Base-by-base conservation (phyloP, 768 basidiomycete species). In the Cubamyces sp. region DNA sequence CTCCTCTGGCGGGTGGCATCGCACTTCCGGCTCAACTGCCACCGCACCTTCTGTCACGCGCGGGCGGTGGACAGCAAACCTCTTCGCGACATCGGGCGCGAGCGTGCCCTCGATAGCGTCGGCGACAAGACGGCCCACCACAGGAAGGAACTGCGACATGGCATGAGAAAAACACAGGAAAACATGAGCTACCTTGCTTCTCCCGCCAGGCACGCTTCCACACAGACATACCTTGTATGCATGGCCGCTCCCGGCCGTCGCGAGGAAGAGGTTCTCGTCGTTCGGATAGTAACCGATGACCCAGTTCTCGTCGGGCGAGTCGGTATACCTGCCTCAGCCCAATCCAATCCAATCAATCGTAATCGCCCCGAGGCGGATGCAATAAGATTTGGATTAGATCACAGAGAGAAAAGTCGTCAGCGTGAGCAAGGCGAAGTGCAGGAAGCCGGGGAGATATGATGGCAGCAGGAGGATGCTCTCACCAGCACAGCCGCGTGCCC, bases 401-500 rank as follows among this genome's bases (percentile, higher is more conserved):
- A 5, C 6, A 34, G 34, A 34, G 34, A 34, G 34, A 11, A 34
- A 7, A 3, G 8, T 34, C 34, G 9, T 34, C 34, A 34, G 34
- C 34, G 11, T 7, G 34, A 34, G 34, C 5, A 6, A 9, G 6
- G 9, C 34, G 34, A 34, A 34, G 9, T 5, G 9, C 6, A 9
- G 11, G 9, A 9, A 34, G 34, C 34, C 9, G 34, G 34, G 11
- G 34, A 5, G 34, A 7, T 1, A 11, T 34, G 34, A 34, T 34
- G 34, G 11, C 34, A 34, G 26, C 15, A 5, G 28, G 6, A 21
- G n/a, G 21, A 25, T 28, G 26, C 23, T 73, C 84, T 72, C 70
- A 92, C 96, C 96, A 98, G 76, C 96, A 98, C 64, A 98, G 74
- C 61, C 96, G 77, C 12, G 94, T 96, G 7, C 78, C 78, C 30